phyloP scores from a whole-genome alignment of 148 eudicot species.

The Pharnaceum exiguum region DNA sequence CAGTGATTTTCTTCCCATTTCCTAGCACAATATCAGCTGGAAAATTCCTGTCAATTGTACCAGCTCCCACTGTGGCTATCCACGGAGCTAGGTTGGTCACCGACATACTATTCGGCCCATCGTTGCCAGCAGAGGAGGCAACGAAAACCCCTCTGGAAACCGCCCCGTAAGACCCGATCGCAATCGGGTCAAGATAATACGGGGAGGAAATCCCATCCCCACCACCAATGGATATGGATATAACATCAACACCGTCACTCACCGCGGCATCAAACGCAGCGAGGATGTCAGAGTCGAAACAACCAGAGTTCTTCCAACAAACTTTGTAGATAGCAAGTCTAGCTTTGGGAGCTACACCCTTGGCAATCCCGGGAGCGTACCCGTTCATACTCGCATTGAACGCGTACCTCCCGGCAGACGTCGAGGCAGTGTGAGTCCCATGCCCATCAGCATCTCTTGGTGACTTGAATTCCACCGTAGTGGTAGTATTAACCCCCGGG shows the following conservation, averaged over 20 bases:
- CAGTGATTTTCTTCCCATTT: constrained; percentile 57
- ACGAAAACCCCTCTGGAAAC: constrained; percentile 78
- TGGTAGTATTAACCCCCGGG: constrained; percentile 15
- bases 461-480: constrained; percentile 45
- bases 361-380: constrained; percentile 82
- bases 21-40: constrained; percentile 78
- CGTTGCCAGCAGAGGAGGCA: constrained; percentile 88
- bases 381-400: constrained; percentile 75
- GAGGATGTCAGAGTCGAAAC: constrained; percentile 88
- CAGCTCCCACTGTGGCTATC: constrained; percentile 89
- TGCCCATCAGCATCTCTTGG: constrained; percentile 95
- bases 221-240: constrained; percentile 88
- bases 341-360: constrained; percentile 96
- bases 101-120: constrained; percentile 89
- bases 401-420: constrained; percentile 79
- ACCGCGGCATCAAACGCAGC: constrained; percentile 93
- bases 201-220: constrained; percentile 95
- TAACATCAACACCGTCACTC: constrained; percentile 80
- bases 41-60: constrained; percentile 85
- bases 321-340: constrained; percentile 82
- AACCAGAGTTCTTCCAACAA: constrained; percentile 85
- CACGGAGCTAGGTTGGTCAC: constrained; percentile 95
- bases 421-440: constrained; percentile 95
- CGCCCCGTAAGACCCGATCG: constrained; percentile 90
- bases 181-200: constrained; percentile 93